These are phyloP conservation scores for Ogataea paradorogensis DNA, from an alignment of 805 yeast species.

Conservation along the genomic window DNA sequence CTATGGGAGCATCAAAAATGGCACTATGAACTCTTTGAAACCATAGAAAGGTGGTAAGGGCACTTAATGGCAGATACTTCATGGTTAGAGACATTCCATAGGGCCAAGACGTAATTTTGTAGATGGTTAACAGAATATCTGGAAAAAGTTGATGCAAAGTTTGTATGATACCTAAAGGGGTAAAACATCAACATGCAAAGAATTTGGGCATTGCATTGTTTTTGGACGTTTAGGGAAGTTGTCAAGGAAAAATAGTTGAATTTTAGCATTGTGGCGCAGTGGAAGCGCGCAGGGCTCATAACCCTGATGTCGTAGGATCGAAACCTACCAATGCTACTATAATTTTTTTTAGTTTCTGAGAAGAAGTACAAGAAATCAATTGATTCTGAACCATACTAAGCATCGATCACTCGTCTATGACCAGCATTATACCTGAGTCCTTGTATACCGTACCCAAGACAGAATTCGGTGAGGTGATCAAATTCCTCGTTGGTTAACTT, in stretches of 20 bases:
- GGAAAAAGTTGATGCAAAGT: conserved; percentile 2
- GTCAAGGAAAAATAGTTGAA: neutral
- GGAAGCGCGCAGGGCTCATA: conserved; percentile 99
- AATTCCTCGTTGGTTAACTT: conserved; percentile 55
- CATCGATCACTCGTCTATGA: too few species aligned
- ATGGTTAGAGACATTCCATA: conserved; percentile 4
- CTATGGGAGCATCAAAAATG: conserved; percentile 1
- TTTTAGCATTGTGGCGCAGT: conserved; percentile 93
- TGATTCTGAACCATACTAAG: too few species aligned
- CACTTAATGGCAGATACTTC: neutral
- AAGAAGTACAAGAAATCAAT: too few species aligned
- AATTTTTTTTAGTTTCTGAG: too few species aligned
- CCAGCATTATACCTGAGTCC: conserved; percentile 41
- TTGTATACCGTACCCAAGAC: conserved; percentile 40
- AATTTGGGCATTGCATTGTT: neutral
- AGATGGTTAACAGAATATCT: conserved; percentile 4
- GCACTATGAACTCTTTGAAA: neutral
- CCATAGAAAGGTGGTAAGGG: neutral
- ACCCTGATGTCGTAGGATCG: conserved; percentile 98
- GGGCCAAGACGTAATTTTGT: neutral
- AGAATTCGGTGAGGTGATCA: conserved; percentile 45
- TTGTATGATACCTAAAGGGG: conserved; percentile 1
- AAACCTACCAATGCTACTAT: conserved; percentile 91
- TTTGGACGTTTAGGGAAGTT: neutral
- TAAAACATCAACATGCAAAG: conserved; percentile 5